Percentiles rank a stretch among this genome's conserved stretches.
Evolutionary conservation across 2,329 filamentous ascomycete genomes (phyloP).

Genomic region (Botrytis tulipae): DNA sequence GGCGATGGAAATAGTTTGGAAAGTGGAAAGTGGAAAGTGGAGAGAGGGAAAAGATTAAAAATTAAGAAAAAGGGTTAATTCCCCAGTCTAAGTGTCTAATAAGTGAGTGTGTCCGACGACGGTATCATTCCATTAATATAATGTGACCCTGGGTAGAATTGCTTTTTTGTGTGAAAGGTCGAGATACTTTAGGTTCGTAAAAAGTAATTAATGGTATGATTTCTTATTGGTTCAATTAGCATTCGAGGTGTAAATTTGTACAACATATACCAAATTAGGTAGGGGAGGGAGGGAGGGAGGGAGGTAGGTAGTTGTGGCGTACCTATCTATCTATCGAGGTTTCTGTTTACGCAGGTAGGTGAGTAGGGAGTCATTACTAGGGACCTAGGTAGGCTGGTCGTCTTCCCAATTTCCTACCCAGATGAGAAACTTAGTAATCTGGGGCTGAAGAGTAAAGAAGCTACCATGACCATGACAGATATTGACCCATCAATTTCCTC

Average conservation of each 20-base stretch:
- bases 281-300: too few relatives aligned
- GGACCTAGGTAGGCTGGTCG: too few relatives aligned
- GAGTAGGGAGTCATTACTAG: too few relatives aligned
- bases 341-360: too few relatives aligned
- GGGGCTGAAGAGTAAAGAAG: not conserved
- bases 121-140: not conserved
- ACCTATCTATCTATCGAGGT: not conserved
- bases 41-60: not conserved
- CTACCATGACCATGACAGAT: not conserved
- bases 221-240: not conserved
- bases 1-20: not conserved
- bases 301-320: not conserved
- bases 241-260: not conserved
- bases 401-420: not conserved
- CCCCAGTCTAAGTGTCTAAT: not conserved
- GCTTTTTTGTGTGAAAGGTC: not conserved
- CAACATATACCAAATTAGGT: not conserved
- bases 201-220: not conserved
- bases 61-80: not conserved
- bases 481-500: constrained; percentile 3
- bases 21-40: not conserved
- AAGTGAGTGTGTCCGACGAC: not conserved
- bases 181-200: not conserved
- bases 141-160: not conserved
- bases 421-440: not conserved